Conservation (phyloP, 805 yeast genomes). For the Candida ulmi region DNA sequence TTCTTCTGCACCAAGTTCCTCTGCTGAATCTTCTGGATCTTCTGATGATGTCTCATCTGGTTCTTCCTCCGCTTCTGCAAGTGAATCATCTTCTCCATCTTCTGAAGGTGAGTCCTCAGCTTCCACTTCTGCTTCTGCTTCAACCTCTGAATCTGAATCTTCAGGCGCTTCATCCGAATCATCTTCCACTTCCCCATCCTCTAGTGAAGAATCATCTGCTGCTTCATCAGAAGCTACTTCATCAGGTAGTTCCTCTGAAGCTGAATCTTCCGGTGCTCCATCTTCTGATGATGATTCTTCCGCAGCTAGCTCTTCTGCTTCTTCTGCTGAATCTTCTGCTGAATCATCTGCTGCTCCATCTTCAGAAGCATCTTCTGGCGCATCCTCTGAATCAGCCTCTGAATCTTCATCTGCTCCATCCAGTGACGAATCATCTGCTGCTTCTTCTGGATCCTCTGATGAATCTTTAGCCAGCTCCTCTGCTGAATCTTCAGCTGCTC, state of each 20-base stretch:
- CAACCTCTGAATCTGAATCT: too few species aligned
- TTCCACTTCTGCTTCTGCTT: neutral
- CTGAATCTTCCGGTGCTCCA: constrained; percentile 7
- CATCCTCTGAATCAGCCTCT: constrained; percentile 1
- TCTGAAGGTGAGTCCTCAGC: neutral
- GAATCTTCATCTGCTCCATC: neutral
- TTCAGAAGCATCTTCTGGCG: neutral
- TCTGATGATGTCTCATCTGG: neutral
- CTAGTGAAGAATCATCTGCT: constrained; percentile 5
- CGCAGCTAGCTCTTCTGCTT: constrained; percentile 6
- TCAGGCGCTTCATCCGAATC: too few species aligned
- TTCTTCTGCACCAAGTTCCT: constrained; percentile 8
- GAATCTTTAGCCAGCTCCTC: neutral
- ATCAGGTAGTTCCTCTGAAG: constrained; percentile 2
- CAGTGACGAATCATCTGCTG: neutral
- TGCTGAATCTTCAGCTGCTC: neutral
- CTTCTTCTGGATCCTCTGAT: neutral
- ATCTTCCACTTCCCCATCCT: neutral
- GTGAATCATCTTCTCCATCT: neutral
- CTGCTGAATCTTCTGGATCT: neutral
- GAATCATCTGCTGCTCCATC: neutral
- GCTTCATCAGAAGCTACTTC: constrained; percentile 16
- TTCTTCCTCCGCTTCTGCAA: neutral
- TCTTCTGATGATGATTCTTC: too few species aligned
- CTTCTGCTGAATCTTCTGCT: constrained; percentile 6